Evolutionary conservation across 2,329 filamentous ascomycete species (phyloP).

Genomic region (Alternaria triticina): DNA sequence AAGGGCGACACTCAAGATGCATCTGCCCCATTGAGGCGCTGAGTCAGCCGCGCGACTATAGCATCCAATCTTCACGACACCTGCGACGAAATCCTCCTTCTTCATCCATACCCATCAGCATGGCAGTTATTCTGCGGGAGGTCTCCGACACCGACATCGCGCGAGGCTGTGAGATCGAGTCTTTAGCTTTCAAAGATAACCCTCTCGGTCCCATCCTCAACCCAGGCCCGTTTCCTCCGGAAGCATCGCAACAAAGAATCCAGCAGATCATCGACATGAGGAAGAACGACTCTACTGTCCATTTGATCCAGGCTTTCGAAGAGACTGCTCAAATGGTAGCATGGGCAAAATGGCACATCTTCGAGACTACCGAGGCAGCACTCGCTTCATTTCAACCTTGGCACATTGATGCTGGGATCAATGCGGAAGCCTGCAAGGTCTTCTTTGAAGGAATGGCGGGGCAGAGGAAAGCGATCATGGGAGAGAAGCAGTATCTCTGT

Average conservation of each 20-base stretch:
- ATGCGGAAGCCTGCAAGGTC: constrained; percentile 30
- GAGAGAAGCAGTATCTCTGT: constrained; percentile 33
- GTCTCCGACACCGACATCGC: constrained; percentile 32
- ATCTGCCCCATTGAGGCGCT: not conserved
- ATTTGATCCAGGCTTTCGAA: constrained; percentile 32
- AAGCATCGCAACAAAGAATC: constrained; percentile 10
- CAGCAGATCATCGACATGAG: constrained; percentile 15
- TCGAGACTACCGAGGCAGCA: constrained; percentile 22
- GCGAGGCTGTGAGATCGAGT: constrained; percentile 30
- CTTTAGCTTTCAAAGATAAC: constrained; percentile 26
- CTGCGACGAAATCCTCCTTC: not conserved
- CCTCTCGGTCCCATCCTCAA: constrained; percentile 27
- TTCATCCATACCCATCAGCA: not conserved
- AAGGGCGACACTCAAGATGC: not conserved
- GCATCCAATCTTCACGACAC: not conserved
- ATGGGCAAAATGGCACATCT: constrained; percentile 40
- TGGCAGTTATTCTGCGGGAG: constrained; percentile 32
- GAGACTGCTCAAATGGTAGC: constrained; percentile 33
- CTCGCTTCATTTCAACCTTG: constrained; percentile 15
- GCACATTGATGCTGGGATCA: constrained; percentile 22
- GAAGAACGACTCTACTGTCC: constrained; percentile 16
- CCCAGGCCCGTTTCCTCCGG: constrained; percentile 31
- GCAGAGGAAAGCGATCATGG: constrained; percentile 29
- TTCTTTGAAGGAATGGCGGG: constrained; percentile 29
- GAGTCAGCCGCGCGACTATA: not conserved